These are phyloP conservation scores for Nannochloropsis salina DNA, from an alignment of 108 stramenopile genomes.

Conservation along the genomic window DNA sequence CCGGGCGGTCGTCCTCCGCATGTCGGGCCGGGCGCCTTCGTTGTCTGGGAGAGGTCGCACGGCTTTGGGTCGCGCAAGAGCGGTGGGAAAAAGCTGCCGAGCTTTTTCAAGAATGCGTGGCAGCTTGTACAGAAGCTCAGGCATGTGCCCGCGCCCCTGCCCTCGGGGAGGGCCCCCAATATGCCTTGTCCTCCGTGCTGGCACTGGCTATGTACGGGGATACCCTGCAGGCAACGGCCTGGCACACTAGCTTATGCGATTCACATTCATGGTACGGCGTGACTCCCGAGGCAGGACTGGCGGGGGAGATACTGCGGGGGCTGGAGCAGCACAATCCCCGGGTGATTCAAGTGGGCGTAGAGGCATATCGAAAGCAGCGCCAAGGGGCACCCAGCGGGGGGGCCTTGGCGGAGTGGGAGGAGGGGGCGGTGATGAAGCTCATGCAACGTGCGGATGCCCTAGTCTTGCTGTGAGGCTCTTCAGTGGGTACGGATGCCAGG, in stretches of 20 bases:
- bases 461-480: neutral
- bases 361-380: neutral
- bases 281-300: neutral
- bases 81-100: neutral
- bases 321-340: neutral
- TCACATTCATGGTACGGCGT: neutral
- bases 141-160: neutral
- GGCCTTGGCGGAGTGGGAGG: neutral
- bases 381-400: neutral
- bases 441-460: neutral
- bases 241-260: neutral
- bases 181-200: neutral
- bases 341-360: neutral
- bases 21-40: neutral
- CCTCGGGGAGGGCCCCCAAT: neutral
- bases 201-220: neutral
- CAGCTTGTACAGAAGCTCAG: neutral
- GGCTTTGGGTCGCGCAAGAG: neutral
- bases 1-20: neutral
- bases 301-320: neutral
- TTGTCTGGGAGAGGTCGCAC: neutral
- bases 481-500: no score
- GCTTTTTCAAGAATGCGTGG: neutral
- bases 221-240: neutral
- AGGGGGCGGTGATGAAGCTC: neutral